A percentile compares a stretch with the other conserved stretches of the same genome.
Evolutionary conservation across 306 rosid species (phyloP).

Genomic region (Cucurbita ficifolia): DNA sequence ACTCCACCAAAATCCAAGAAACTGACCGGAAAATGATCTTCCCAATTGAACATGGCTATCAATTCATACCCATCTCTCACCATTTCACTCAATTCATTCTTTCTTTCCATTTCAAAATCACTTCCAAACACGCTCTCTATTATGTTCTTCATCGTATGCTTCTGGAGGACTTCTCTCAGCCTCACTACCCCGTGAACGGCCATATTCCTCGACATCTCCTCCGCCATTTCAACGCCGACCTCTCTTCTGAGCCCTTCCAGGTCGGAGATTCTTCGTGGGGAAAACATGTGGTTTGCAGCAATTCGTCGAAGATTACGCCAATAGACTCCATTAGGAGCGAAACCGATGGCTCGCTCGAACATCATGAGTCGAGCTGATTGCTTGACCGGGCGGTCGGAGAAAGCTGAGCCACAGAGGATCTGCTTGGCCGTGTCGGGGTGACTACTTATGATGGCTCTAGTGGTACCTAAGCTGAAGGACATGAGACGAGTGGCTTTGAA

Average conservation of each 20-base stretch:
- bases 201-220: constrained; percentile 19
- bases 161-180: constrained; percentile 34
- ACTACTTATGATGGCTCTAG: constrained; percentile 54
- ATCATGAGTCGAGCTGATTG: constrained; percentile 50
- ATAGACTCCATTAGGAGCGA: constrained; percentile 55
- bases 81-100: constrained; percentile 28
- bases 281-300: constrained; percentile 54
- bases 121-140: constrained; percentile 70
- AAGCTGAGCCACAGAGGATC: constrained; percentile 42
- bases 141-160: constrained; percentile 49
- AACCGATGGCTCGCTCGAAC: constrained; percentile 93
- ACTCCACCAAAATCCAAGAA: constrained; percentile 72
- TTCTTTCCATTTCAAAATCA: constrained; percentile 1
- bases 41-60: constrained; percentile 42
- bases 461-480: constrained; percentile 59
- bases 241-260: constrained; percentile 34
- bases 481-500: constrained; percentile 43
- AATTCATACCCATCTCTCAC: constrained; percentile 70
- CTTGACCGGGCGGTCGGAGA: constrained; percentile 73
- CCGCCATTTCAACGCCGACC: constrained; percentile 38
- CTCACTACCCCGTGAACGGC: constrained; percentile 34
- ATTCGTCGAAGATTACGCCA: constrained; percentile 67
- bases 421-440: constrained; percentile 76
- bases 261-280: constrained; percentile 43
- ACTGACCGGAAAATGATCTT: constrained; percentile 51